Percentiles rank a stretch among this genome's conserved stretches.
Conservation (phyloP, 208 protist genomes). For the Zelonia costaricensis region DNA sequence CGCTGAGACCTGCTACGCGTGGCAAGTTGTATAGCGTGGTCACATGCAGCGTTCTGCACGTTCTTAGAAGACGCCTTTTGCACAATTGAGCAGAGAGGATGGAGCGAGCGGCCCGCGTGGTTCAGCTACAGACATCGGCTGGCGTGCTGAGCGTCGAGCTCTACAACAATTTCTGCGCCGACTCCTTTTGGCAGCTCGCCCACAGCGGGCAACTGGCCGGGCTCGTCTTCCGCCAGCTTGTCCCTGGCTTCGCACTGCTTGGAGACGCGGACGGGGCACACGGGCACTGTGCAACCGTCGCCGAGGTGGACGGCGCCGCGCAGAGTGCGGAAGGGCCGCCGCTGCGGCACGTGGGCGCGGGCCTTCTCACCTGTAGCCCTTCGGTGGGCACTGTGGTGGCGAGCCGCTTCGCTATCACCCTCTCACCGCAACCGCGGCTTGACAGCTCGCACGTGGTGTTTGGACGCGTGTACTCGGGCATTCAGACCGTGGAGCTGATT, state of each 20-base stretch:
- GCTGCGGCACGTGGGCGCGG: slow-evolving; percentile 60
- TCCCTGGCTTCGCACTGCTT: slow-evolving; percentile 40
- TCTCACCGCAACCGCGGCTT: slow-evolving; percentile 54
- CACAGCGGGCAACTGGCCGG: slow-evolving; percentile 53
- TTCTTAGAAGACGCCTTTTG: too few species aligned
- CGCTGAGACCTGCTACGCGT: too few species aligned
- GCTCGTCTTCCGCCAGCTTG: slow-evolving; percentile 28
- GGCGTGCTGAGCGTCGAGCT: slow-evolving; percentile 57
- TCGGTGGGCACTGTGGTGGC: slow-evolving; percentile 20
- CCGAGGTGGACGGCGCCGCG: background rate
- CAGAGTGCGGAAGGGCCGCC: background rate
- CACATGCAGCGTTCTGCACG: too few species aligned
- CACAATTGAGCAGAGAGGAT: background rate
- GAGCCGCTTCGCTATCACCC: slow-evolving; percentile 46
- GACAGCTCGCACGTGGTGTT: slow-evolving; percentile 56
- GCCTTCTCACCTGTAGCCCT: slow-evolving; percentile 40
- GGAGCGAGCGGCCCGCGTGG: slow-evolving; percentile 23
- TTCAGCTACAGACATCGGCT: slow-evolving; percentile 43
- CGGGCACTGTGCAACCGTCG: background rate
- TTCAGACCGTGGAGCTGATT: slow-evolving; percentile 40
- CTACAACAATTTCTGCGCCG: slow-evolving; percentile 37
- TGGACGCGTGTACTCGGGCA: slow-evolving; percentile 57
- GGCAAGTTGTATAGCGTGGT: too few species aligned
- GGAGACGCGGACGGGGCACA: slow-evolving; percentile 10
- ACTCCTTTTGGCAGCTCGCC: slow-evolving; percentile 48